Conservation (phyloP, 495 filamentous ascomycete genomes). For the Penicillium tannophilum region DNA sequence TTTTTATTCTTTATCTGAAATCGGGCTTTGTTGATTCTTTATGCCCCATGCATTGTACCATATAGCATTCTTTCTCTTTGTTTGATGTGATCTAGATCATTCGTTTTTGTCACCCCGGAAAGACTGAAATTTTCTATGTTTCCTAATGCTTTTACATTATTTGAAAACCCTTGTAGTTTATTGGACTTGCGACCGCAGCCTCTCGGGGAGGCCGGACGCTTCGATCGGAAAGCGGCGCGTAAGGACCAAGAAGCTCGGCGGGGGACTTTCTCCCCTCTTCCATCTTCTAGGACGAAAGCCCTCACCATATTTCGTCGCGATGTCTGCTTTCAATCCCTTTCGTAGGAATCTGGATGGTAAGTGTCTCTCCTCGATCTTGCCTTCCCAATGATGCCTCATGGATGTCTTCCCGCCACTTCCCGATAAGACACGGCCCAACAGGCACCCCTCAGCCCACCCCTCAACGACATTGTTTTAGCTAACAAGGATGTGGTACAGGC, state of each 20-base stretch:
- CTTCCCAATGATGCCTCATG: slow-evolving; percentile 2
- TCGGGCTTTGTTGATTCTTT: background rate
- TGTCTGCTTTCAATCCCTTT: slow-evolving; percentile 62
- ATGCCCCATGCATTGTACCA: slow-evolving; percentile 9
- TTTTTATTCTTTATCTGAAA: slow-evolving; percentile 5
- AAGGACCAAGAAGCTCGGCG: slow-evolving; percentile 29
- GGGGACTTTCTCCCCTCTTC: slow-evolving; percentile 25
- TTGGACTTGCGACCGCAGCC: background rate
- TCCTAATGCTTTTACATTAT: background rate
- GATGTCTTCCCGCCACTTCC: slow-evolving; percentile 17
- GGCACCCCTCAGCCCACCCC: slow-evolving; percentile 8
- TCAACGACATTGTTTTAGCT: slow-evolving; percentile 8
- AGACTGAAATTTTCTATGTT: background rate
- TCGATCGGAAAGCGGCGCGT: slow-evolving; percentile 34
- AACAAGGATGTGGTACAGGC: slow-evolving; percentile 16
- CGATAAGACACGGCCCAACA: slow-evolving; percentile 21
- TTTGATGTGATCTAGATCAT: slow-evolving; percentile 6
- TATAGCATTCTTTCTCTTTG: slow-evolving; percentile 11
- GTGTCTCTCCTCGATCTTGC: slow-evolving; percentile 24
- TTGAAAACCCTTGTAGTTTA: background rate
- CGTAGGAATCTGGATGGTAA: slow-evolving; percentile 47
- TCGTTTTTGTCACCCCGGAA: background rate
- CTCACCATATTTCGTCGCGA: slow-evolving; percentile 39
- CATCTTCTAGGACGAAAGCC: slow-evolving; percentile 14
- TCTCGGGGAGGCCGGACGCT: slow-evolving; percentile 34